These are phyloP conservation scores for Scopulariopsis brevicaulis DNA, from an alignment of 2,329 filamentous ascomycete species.

Conservation along the genomic window DNA sequence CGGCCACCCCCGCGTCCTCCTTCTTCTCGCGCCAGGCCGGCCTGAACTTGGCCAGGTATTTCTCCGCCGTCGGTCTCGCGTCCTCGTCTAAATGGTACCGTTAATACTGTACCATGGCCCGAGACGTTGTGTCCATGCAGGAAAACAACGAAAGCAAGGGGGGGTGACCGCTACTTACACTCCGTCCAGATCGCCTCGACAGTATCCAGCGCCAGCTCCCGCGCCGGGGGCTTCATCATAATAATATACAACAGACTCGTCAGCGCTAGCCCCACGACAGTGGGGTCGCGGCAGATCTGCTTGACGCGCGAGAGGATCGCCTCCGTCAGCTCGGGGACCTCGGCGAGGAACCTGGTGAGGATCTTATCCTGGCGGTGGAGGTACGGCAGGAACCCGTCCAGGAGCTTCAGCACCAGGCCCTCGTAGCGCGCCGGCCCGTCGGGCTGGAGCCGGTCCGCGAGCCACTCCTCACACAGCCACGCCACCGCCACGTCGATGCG, in stretches of 20 bases:
- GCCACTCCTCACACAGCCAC: conserved; percentile 98
- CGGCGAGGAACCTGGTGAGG: conserved; percentile 80
- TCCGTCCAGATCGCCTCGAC: conserved; percentile 57
- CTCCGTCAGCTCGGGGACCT: conserved; percentile 70
- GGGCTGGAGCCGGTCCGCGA: conserved; percentile 58
- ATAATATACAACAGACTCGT: conserved; percentile 56
- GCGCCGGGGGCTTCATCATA: conserved; percentile 55
- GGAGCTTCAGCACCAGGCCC: conserved; percentile 65
- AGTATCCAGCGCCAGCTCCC: conserved; percentile 50
- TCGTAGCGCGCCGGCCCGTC: conserved; percentile 53
- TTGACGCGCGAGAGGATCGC: conserved; percentile 65
- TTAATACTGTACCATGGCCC: not conserved
- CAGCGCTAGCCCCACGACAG: conserved; percentile 50
- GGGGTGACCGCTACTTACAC: conserved; percentile 42
- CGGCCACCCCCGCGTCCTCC: conserved; percentile 4
- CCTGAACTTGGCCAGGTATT: conserved; percentile 51
- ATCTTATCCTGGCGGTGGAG: conserved; percentile 86
- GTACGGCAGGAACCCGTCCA: conserved; percentile 84
- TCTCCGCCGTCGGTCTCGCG: conserved; percentile 48
- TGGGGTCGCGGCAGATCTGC: conserved; percentile 53
- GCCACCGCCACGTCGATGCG: conserved; percentile 84
- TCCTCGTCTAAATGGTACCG: conserved; percentile 38
- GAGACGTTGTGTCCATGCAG: too few relatives aligned
- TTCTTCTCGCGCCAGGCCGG: conserved; percentile 34
- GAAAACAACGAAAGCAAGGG: too few relatives aligned